These are phyloP conservation scores for Graphilbum sp. DNA, from an alignment of 2,329 filamentous ascomycete species.

Conservation along the genomic window DNA sequence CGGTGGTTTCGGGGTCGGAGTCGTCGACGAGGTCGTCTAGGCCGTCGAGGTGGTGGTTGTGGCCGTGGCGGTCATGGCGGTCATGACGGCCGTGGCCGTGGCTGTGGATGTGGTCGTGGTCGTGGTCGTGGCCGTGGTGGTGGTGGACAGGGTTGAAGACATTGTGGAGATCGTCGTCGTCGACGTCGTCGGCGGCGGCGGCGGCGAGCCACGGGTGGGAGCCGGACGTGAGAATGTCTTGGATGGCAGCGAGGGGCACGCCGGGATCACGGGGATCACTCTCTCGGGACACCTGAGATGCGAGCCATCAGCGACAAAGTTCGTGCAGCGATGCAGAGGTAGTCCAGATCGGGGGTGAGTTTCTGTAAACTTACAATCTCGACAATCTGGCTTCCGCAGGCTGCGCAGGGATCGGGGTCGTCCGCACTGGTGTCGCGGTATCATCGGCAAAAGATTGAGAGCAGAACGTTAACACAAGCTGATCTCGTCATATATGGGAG, in stretches of 20 bases:
- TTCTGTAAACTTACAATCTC: constrained; percentile 55
- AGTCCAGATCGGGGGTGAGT: background rate
- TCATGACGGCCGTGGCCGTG: background rate
- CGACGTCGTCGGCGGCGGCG: background rate
- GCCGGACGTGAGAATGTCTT: background rate
- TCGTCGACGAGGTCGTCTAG: constrained; percentile 16
- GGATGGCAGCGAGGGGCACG: background rate
- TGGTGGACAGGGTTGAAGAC: background rate
- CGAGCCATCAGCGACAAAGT: background rate
- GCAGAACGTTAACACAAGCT: constrained; percentile 83
- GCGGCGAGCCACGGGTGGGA: constrained; percentile 1
- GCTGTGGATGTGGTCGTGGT: background rate
- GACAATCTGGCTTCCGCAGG: constrained; percentile 61
- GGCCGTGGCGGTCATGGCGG: background rate
- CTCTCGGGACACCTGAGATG: constrained; percentile 28
- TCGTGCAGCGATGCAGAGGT: too few species aligned
- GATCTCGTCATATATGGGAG: constrained; percentile 44
- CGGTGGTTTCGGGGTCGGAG: constrained; percentile 41
- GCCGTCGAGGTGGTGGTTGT: constrained; percentile 8
- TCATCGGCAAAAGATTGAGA: too few species aligned
- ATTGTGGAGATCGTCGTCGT: background rate
- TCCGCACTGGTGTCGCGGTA: constrained; percentile 51
- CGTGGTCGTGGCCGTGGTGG: background rate
- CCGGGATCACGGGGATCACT: constrained; percentile 42
- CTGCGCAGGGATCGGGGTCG: constrained; percentile 59